These are phyloP conservation scores for Trichosporon sp. DNA, from an alignment of 1,284 basidiomycete species.

Conservation along the genomic window DNA sequence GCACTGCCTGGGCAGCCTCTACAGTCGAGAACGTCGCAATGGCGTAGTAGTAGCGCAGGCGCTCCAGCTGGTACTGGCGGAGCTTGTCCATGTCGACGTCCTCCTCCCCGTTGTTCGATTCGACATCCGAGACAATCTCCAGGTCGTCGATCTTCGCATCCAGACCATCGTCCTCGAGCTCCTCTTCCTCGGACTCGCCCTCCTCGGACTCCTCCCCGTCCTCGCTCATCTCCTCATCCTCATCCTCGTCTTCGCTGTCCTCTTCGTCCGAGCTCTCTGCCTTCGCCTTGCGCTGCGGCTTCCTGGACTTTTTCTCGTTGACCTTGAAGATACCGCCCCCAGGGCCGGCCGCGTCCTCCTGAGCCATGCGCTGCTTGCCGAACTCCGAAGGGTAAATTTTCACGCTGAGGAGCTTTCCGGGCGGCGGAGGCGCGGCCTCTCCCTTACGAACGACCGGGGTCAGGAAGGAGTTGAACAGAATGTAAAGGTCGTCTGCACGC, in stretches of 20 bases:
- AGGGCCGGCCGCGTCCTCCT: slow-evolving; percentile 86
- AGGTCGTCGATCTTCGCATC: slow-evolving; percentile 29
- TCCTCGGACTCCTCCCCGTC: not conserved
- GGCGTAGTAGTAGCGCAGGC: slow-evolving; percentile 96
- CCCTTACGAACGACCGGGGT: slow-evolving; percentile 30
- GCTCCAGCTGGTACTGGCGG: slow-evolving; percentile 87
- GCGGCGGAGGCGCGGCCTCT: slow-evolving; percentile 37
- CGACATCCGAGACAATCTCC: slow-evolving; percentile 42
- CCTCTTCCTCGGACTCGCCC: slow-evolving; percentile 50
- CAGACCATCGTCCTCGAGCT: slow-evolving; percentile 18
- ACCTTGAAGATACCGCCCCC: slow-evolving; percentile 71
- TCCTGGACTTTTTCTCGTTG: slow-evolving; percentile 16
- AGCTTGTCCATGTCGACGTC: slow-evolving; percentile 78
- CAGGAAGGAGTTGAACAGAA: slow-evolving; percentile 85
- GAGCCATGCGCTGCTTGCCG: slow-evolving; percentile 79
- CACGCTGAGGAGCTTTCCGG: slow-evolving; percentile 68
- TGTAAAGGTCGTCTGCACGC: slow-evolving; percentile 82
- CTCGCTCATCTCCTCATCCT: not conserved
- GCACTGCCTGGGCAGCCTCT: slow-evolving; percentile 73
- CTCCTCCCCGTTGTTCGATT: slow-evolving; percentile 54
- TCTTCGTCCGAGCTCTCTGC: not conserved
- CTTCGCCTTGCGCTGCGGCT: slow-evolving; percentile 13
- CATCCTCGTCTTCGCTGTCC: not conserved
- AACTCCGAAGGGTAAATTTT: slow-evolving; percentile 90
- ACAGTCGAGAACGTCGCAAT: slow-evolving; percentile 83